Base-by-base conservation (phyloP, 192 early-diverging fungal genomes). In the Backusella circina region DNA sequence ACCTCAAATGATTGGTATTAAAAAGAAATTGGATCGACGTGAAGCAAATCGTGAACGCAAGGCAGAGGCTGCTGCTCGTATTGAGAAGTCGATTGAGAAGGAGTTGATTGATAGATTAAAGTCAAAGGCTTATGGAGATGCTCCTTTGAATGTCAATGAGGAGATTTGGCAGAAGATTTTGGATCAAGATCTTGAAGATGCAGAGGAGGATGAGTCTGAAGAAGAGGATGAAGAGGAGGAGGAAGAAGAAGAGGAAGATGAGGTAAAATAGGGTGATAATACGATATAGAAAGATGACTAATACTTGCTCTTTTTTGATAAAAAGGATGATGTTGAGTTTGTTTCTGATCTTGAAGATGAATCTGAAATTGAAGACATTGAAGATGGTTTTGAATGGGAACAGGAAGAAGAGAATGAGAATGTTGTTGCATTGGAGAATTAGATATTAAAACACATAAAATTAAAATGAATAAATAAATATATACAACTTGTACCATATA, bases 71-170 rank as follows among this genome's bases (percentile, higher is more conserved):
- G 97, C 96, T 0, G 97, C 97, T 10, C 87, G 93, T 67, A 85
- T 99, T 65, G 95, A 98, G 61, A 89, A 92, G 81, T 87, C 91
- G 3, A 98, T 99, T 77, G 97, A 98, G 77, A 97, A 97, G 86
- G 97, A 99, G 85, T 87, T 99, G 72, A 84, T 99, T 75, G 93
- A 95, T 72, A 87, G 97, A 50, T 85, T 99, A 70, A 93, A 91
- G 88, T 92, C 85, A 83, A 96, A 96, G 83, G 94, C 97, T 0
- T 99, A 99, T 83, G 97, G 94, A 35, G 97, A 99, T 78, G 93
- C 90, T 44, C 96, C 97, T 18, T 88, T 99, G 69, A 99, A 99
- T 82, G 95, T 95, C 75, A 91, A 92, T 75, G 91, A 96, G 79
- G 84, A 88, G 35, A 93, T 95, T 21, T 99, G 97, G 92, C 90